Evolutionary conservation across 1,284 basidiomycete species (phyloP).

Genomic region (Wolfiporia cocos): DNA sequence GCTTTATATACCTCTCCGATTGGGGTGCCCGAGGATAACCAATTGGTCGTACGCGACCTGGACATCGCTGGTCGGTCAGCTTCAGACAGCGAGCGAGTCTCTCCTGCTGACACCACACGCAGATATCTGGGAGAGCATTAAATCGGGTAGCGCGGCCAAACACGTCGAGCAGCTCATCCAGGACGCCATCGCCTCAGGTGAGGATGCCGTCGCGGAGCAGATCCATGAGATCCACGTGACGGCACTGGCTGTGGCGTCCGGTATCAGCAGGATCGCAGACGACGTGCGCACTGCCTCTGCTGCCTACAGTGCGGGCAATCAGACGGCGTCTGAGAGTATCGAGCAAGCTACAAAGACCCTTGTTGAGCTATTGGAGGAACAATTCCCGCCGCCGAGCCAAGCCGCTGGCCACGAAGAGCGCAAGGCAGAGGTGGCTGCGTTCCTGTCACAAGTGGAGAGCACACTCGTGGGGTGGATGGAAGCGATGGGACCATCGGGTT

Average conservation of each 20-base stretch:
- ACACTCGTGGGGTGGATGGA: neutral
- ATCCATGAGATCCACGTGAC: neutral
- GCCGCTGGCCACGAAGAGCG: neutral
- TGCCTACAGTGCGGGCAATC: neutral
- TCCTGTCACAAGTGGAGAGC: neutral
- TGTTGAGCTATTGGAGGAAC: neutral
- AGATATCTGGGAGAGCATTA: neutral
- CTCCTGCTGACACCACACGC: no score
- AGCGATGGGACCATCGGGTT: no score
- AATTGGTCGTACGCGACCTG: neutral
- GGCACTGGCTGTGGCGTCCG: neutral
- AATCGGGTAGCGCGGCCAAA: neutral
- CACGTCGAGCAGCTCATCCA: neutral
- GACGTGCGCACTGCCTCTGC: neutral
- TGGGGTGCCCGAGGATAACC: neutral
- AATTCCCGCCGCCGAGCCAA: neutral
- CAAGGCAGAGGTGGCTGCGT: neutral
- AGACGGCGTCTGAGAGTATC: neutral
- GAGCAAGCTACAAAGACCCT: neutral
- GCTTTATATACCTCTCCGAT: neutral
- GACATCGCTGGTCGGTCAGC: no score
- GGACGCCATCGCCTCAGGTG: neutral
- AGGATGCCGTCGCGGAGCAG: neutral
- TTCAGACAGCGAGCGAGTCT: no score
- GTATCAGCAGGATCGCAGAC: neutral